phyloP scores from a whole-genome alignment of 164 flowering plant species.

The Magnolia officinalis region DNA sequence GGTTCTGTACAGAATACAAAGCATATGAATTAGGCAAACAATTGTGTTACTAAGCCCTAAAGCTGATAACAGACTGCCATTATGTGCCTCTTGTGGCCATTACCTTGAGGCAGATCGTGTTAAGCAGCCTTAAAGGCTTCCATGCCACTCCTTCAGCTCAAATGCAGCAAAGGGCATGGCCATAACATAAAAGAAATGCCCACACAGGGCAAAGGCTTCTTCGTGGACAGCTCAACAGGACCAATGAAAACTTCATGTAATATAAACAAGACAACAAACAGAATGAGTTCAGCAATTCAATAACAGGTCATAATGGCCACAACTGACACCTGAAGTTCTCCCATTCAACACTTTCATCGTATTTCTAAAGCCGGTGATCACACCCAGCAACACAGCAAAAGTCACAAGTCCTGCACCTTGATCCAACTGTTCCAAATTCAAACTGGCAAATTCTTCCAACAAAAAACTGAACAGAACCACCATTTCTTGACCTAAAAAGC shows the following conservation, averaged over 20 bases:
- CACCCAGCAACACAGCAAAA: neutral
- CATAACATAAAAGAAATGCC: slow-evolving; percentile 7
- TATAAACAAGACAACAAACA: slow-evolving; percentile 10
- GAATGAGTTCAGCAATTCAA: slow-evolving; percentile 5
- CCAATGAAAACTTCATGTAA: slow-evolving; percentile 11
- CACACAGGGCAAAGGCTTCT: slow-evolving; percentile 14
- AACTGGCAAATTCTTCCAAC: neutral
- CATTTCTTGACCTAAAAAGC: slow-evolving; percentile 1
- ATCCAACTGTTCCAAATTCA: neutral
- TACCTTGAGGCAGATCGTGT: slow-evolving; percentile 30
- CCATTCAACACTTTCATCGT: slow-evolving; percentile 2
- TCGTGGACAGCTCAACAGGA: slow-evolving; percentile 8
- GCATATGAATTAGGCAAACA: neutral
- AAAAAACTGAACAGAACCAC: neutral
- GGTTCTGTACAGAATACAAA: neutral
- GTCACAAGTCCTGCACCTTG: neutral
- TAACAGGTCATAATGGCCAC: slow-evolving; percentile 6
- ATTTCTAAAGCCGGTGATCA: neutral
- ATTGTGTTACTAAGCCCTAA: slow-evolving; percentile 12
- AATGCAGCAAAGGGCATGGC: slow-evolving; percentile 13
- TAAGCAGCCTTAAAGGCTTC: slow-evolving; percentile 25
- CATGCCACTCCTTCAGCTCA: slow-evolving; percentile 17
- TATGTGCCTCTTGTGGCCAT: slow-evolving; percentile 19
- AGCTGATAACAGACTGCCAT: slow-evolving; percentile 33
- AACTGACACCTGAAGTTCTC: slow-evolving; percentile 1